Evolutionary conservation across 495 filamentous ascomycete genomes (phyloP), one percentile per base, ranked within the genome.

Genomic region (Aspergillus campestris): DNA sequence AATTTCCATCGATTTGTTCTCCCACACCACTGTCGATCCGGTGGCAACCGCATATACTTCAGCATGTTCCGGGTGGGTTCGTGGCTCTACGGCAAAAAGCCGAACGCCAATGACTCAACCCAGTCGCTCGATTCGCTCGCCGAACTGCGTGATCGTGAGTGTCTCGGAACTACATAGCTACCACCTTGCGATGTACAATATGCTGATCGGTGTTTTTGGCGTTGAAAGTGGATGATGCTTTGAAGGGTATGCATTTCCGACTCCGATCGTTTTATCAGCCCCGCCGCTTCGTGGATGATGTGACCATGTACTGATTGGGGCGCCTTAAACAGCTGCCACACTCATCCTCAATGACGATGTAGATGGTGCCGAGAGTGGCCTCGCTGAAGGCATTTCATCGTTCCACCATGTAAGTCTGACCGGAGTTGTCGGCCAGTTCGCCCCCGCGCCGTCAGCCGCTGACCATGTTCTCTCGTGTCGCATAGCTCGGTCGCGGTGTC

Each of bases 331-430:
- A 77, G 77, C 76, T 36, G 68, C 65, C 33, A 77, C 66, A 47
- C 62, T 83, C 30, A 91, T 98, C 56, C 88, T 98, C 72, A 86
- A 92, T 58, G 92, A 98, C 65, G 90, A 96, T 65, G 84, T 97
- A 45, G 86, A 87, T 34, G 81, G 78, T 29, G 92, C 92, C 2
- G 91, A 96, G 62, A 73, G 68, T 48, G 78, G 76, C 31, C 72
- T 97, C 12, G 76, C 75, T 28, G 74, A 79, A 52, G 82, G 84
- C 12, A 67, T 74, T 38, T 97, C 92, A n/a, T 77, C 89, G n/a
- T 97, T 89, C 59, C 92, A 98, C 60, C 79, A 81, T 66, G 82
- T 86, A 59, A 31, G 68, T 62, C 48, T 40, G 15, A 28, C 15
- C 13, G 28, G 52, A 18, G 37, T 27, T 36, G 45, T 51, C 45